Evolutionary conservation across 805 yeast genomes (phyloP), one percentile per base, ranked within the genome.

Genomic region (Candida arabinofermentans): DNA sequence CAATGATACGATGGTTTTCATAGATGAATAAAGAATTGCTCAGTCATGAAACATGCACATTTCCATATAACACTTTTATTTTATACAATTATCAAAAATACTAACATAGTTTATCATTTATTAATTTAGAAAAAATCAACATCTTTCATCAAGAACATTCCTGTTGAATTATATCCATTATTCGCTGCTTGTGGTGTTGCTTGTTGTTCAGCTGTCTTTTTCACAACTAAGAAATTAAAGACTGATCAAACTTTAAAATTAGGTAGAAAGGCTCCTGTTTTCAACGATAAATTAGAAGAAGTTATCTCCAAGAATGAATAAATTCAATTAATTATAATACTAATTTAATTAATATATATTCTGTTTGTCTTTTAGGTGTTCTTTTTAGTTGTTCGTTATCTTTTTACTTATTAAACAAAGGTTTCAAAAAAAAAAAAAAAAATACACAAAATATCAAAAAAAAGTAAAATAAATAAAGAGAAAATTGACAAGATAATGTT

Each of bases 151-250:
- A 59, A 46, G 34, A 45, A 30, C 33, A 51, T 76, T 41, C 82
- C 82, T 55, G 72, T 76, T 41, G 83, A 77, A 64, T 61, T 77
- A 54, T 73, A 78, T 44, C 83, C 83, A 57, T 66, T 77, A 49
- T 75, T 75, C 54, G 64, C 73, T 27, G 81, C 80, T 30, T 70
- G 77, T 68, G 74, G 75, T 57, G 72, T 74, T 44, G 83, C 81
- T 29, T 54, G 65, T 48, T 49, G 54, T 42, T 67, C 73, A 27
- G 81, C 79, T 41, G 51, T 67, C 46, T 77, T 61, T 65, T 77
- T 77, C 66, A 55, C 75, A 12, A 68, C 70, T 59, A 77, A 69
- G 64, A 77, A 77, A 60, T 52, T 77, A 33, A 61, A 67, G 27
- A 63, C 69, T 41, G 83, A 77, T 54, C 62, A 54, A 24, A 61